Percentiles rank a stretch among this genome's conserved stretches.
Evolutionary conservation across 371 early-diverging fungal genomes (phyloP).

Genomic region (Fennellomyces sp.): DNA sequence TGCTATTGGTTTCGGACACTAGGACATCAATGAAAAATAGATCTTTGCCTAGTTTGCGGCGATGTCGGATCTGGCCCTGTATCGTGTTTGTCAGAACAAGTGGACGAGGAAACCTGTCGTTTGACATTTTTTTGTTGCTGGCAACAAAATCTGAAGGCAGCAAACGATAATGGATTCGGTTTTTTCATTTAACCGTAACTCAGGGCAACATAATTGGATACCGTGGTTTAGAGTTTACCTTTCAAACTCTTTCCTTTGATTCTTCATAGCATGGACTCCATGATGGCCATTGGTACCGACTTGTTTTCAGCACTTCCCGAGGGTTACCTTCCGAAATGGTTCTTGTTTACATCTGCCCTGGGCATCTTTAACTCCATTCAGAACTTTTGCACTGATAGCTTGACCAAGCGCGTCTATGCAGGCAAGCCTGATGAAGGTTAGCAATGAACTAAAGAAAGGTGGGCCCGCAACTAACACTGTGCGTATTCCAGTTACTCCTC

Average conservation of each 20-base stretch:
- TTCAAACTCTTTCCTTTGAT: too few relatives aligned
- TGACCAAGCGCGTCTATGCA: constrained; percentile 74
- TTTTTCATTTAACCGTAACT: too few relatives aligned
- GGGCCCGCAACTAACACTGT: constrained; percentile 7
- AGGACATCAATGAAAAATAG: constrained; percentile 58
- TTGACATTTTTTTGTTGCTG: background rate
- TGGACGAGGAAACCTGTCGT: constrained; percentile 7
- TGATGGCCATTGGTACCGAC: constrained; percentile 26
- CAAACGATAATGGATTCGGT: too few relatives aligned
- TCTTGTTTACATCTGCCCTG: constrained; percentile 68
- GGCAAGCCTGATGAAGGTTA: constrained; percentile 61
- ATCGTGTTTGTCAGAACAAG: constrained; percentile 2
- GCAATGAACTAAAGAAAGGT: constrained; percentile 17
- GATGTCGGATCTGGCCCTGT: constrained; percentile 50
- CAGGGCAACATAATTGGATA: too few relatives aligned
- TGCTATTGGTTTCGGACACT: constrained; percentile 17
- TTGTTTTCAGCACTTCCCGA: constrained; percentile 56
- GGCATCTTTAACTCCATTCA: constrained; percentile 81
- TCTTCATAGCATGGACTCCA: constrained; percentile 18
- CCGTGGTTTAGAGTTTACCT: too few relatives aligned
- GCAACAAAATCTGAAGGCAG: too few relatives aligned
- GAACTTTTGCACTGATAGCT: constrained; percentile 65
- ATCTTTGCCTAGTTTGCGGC: constrained; percentile 42
- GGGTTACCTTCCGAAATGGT: constrained; percentile 69
- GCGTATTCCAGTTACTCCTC: constrained; percentile 59